phyloP scores from a whole-genome alignment of 495 filamentous ascomycete genomes.

The Penicillium mononematosum region DNA sequence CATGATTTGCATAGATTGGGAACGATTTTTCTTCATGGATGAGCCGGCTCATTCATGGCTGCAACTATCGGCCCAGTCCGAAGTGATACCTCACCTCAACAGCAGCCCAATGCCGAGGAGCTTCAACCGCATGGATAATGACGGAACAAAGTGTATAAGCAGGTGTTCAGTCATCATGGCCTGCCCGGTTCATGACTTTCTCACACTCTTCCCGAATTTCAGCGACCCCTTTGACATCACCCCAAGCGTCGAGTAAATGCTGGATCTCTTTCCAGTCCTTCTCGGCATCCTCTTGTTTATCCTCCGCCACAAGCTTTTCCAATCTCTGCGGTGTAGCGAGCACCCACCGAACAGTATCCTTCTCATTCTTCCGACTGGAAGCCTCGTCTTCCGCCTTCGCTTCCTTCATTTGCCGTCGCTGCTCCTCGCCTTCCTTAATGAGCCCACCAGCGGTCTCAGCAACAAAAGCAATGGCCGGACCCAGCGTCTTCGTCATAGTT shows the following conservation, averaged over 20 bases:
- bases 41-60: slow-evolving; percentile 1
- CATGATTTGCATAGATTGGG: neutral
- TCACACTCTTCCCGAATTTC: slow-evolving; percentile 62
- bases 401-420: slow-evolving; percentile 35
- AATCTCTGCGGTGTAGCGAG: slow-evolving; percentile 58
- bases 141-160: neutral
- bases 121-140: neutral
- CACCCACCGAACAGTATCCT: slow-evolving; percentile 70
- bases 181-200: slow-evolving; percentile 47
- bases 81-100: neutral
- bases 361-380: slow-evolving; percentile 50
- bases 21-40: neutral
- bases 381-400: slow-evolving; percentile 34
- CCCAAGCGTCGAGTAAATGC: slow-evolving; percentile 51
- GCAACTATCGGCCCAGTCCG: neutral
- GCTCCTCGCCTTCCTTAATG: slow-evolving; percentile 53
- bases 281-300: slow-evolving; percentile 53
- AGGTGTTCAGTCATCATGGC: slow-evolving; percentile 30
- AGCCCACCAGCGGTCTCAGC: slow-evolving; percentile 72
- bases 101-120: neutral
- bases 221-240: slow-evolving; percentile 58
- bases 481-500: slow-evolving; percentile 61
- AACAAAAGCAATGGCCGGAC: slow-evolving; percentile 75
- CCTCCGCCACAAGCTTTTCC: slow-evolving; percentile 47
- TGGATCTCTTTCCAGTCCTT: slow-evolving; percentile 58